Evolutionary conservation across 73 alveolate species (phyloP).

Genomic region (Paramecium sexaurelia): DNA sequence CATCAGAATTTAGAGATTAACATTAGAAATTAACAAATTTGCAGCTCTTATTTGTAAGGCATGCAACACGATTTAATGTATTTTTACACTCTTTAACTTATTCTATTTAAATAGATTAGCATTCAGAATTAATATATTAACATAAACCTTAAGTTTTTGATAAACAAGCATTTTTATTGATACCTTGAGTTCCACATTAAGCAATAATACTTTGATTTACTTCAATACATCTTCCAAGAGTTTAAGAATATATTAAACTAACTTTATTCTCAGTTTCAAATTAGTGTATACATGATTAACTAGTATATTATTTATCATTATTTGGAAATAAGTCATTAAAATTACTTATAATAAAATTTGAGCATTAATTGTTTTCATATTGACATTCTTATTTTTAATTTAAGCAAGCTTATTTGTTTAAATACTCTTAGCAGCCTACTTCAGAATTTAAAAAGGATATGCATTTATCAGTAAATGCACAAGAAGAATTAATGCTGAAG

Average conservation of each 20-base stretch:
- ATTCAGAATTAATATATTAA: neutral
- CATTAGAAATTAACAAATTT: neutral
- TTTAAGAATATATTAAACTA: neutral
- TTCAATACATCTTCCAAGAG: neutral
- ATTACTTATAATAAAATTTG: too few relatives aligned
- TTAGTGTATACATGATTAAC: neutral
- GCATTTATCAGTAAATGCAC: neutral
- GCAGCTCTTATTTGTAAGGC: neutral
- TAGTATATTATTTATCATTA: neutral
- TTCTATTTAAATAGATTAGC: neutral
- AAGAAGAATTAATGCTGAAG: too few relatives aligned
- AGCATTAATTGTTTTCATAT: too few relatives aligned
- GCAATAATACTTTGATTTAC: neutral
- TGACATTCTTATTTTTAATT: too few relatives aligned
- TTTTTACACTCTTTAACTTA: neutral
- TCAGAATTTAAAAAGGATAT: too few relatives aligned
- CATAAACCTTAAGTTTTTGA: neutral
- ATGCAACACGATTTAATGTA: neutral
- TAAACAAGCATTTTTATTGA: neutral
- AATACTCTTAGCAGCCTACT: too few relatives aligned
- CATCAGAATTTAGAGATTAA: neutral
- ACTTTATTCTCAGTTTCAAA: too few relatives aligned
- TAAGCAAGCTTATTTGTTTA: too few relatives aligned
- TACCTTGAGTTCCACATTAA: neutral
- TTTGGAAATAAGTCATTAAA: too few relatives aligned